Evolutionary conservation across 495 filamentous ascomycete genomes (phyloP), one percentile per base, ranked within the genome.

Genomic region (Talaromyces thailandensis): DNA sequence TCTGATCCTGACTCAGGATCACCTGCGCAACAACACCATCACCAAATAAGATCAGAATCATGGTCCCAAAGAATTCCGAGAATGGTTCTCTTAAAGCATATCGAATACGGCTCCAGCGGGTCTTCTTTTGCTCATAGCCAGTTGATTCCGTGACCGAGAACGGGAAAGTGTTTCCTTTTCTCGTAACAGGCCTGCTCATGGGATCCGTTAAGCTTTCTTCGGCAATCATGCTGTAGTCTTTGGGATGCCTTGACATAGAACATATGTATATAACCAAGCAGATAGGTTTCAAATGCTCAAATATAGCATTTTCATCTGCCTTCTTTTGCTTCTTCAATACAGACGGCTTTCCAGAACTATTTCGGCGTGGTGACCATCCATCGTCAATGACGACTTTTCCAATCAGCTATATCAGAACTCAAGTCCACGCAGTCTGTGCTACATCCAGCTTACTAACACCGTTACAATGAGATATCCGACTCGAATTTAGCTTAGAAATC

Each of bases 41-140:
- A 28, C 86, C 86, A 69, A 88, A 88, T 24, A 88, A 70, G 58
- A 88, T 74, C 62, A 87, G 56, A 21, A 86, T 83, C 76, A 87
- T 81, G 0, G 80, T 83, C 2, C 86, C 86, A 56, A 84, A 81
- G 72, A 88, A 87, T 58, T 89, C 86, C 0, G 84, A 80, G 55
- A 86, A 79, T 0, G 82, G 83, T 56, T 86, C 83, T 55, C 78
- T 73, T n/a, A 81, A 64, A 9, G 69, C 63, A 3, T 70, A 71
- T 18, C 82, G 71, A 21, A 83, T 71, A 26, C 70, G 71, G 62
- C 71, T 79, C 83, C 82, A 84, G 16, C 73, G 65, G 1, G 81
- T 67, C 5, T 71, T 68, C 37, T 74, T 68, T 40, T 72, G 70
- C 5, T 45, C 29, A 6, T 50, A 23, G 3, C 58, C 62, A 14